These are phyloP conservation scores for Backusella circina DNA, from an alignment of 192 early-diverging fungal species.

Conservation along the genomic window DNA sequence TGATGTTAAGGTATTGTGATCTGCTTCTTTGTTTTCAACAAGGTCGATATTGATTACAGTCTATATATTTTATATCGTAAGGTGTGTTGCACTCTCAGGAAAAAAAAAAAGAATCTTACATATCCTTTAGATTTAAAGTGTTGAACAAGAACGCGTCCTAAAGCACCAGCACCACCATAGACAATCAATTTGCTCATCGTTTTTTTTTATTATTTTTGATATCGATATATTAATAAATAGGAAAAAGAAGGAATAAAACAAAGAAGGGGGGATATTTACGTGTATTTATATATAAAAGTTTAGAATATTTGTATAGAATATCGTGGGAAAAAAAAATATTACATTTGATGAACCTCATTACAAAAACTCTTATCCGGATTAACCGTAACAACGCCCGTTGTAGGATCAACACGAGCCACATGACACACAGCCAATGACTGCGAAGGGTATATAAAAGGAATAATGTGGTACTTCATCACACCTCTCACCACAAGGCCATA, in stretches of 20 bases:
- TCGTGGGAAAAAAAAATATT: neutral
- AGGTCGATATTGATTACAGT: conserved; percentile 79
- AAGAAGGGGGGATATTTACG: neutral
- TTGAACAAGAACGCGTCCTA: conserved; percentile 73
- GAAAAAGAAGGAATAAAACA: neutral
- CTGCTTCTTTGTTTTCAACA: conserved; percentile 65
- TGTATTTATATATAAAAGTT: neutral
- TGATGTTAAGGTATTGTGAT: conserved; percentile 62
- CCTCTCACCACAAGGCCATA: conserved; percentile 30
- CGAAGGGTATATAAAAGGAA: neutral
- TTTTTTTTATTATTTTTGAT: conserved; percentile 5
- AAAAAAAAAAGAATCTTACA: conserved; percentile 41
- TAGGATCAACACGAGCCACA: conserved; percentile 25
- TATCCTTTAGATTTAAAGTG: conserved; percentile 71
- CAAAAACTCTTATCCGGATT: conserved; percentile 22
- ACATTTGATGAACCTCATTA: neutral
- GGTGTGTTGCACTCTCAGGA: neutral
- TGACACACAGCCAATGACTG: conserved; percentile 21
- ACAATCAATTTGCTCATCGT: conserved; percentile 68
- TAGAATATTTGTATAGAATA: neutral
- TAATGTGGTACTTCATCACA: conserved; percentile 23
- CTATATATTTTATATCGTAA: conserved; percentile 34
- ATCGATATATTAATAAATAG: neutral
- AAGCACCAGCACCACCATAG: conserved; percentile 89
- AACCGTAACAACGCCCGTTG: conserved; percentile 13